Evolutionary conservation across 352 stramenopile species (phyloP), one percentile per base, ranked within the genome.

Genomic region (Globisporangium perplexum): DNA sequence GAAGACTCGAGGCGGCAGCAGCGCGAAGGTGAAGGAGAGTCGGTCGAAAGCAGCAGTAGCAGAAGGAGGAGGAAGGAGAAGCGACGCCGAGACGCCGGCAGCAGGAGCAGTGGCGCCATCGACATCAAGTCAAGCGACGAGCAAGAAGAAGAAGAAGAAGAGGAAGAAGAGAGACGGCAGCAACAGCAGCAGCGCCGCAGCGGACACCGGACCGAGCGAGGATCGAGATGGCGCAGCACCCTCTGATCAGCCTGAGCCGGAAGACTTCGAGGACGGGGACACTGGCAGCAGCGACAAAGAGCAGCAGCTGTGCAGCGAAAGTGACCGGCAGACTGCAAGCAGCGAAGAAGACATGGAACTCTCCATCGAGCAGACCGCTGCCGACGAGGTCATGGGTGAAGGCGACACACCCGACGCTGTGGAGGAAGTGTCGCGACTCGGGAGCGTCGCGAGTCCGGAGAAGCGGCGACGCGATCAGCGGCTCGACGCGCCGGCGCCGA

Each of bases 111-210:
- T 7, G 39, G 24, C 18, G 7, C 17, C 12, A 22, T 26, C 20
- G 10, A 42, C 38, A 4, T 6, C 43, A 38, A 26, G 45, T 35
- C 47, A 36, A 12, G 6, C 26, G 17, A 4, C 49, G 12, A 67
- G 28, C 42, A 79, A 74, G 54, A 83, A 81, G 43, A 69, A 65
- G 24, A 74, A 47, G 44, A 76, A 75, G n/a, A 62, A 50, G 45
- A 68, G 68, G 53, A 81, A 71, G 48, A 79, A 78, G 46, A 67
- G 80, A 65, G 39, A 42, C 39, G 15, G 15, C 59, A 24, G 17
- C 33, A 7, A 12, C 59, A 24, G 17, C 33, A 7, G 4, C 33
- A 18, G 31, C 10, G 3, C 42, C 14, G 55, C 24, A 22, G 8
- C 24, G 22, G 36, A 49, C 49, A 50, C 39, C 15, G 26, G 44